phyloP scores from a whole-genome alignment of 495 filamentous ascomycete species.

The Tricharina praecox region DNA sequence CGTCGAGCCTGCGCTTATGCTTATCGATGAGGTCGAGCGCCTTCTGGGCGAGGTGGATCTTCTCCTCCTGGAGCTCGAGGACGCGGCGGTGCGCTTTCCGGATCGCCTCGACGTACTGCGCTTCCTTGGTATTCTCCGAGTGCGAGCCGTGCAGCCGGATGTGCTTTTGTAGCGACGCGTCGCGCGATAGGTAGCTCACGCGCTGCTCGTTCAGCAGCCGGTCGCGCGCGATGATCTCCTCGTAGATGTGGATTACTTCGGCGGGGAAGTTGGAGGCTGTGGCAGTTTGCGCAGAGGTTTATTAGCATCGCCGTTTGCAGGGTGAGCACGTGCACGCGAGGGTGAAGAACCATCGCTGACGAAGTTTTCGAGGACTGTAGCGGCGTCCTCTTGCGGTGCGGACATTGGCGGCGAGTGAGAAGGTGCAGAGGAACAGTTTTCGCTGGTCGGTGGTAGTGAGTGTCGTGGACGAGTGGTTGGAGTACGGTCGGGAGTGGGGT shows the following conservation, averaged over 20 bases:
- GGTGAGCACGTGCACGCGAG: neutral
- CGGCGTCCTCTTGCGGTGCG: constrained; percentile 49
- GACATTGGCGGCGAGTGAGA: constrained; percentile 22
- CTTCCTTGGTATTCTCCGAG: constrained; percentile 71
- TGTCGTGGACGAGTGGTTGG: no score
- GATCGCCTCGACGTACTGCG: constrained; percentile 51
- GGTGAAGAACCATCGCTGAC: constrained; percentile 49
- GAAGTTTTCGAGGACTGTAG: constrained; percentile 82
- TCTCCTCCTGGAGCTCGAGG: constrained; percentile 67
- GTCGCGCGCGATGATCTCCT: constrained; percentile 88
- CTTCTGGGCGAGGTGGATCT: constrained; percentile 63
- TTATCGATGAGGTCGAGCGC: constrained; percentile 66
- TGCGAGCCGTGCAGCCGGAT: constrained; percentile 73
- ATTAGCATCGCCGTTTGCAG: neutral
- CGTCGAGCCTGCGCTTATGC: constrained; percentile 70
- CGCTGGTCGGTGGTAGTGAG: no score
- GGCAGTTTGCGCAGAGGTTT: constrained; percentile 7
- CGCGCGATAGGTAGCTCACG: constrained; percentile 54
- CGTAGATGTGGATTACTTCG: constrained; percentile 81
- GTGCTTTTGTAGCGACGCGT: constrained; percentile 73
- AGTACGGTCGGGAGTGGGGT: no score
- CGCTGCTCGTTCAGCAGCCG: constrained; percentile 56
- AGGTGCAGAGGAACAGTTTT: no score
- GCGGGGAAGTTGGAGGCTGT: constrained; percentile 70
- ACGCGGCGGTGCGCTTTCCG: constrained; percentile 52